Base-by-base conservation (phyloP, 2,329 filamentous ascomycete genomes). In the Colletotrichum chrysophilum region DNA sequence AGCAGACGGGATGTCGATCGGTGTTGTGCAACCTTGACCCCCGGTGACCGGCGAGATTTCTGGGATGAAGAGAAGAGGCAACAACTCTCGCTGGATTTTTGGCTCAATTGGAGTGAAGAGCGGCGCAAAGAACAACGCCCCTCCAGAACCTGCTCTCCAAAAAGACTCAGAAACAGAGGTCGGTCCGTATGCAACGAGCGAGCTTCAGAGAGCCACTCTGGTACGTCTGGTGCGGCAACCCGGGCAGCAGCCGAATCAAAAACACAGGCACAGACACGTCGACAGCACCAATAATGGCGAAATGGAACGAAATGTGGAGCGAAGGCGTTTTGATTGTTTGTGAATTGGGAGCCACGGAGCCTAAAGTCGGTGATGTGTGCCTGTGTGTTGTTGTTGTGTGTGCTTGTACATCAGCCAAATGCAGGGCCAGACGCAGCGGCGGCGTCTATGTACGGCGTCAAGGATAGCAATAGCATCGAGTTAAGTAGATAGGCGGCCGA, bases 21-120 rank as follows among this genome's bases (percentile, higher is more conserved):
- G 62, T 67, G 21, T 68, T 73, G 70, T 73, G 70, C 30, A 28
- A 68, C 73, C 73, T 58, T 73, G 69, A 73, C 18, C 55, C 61
- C 36, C 56, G 32, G 70, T 60, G 18, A 30, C 73, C 43, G 64
- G 62, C 67, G 70, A 52, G 16, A 56, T 14, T 34, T 65, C 26
- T 64, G 24, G 26, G 12, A 18, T 24, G 34, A 34, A 21, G 34
- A 34, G 21, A 60, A 30, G 68, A 71, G 72, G 52, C 36, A 62
- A 66, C 38, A 71, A 66, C 43, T 48, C 21, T 70, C 58, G 16
- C 38, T 48, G 38, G 36, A 32, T 70, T 55, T 70, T 55, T 73
- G 32, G 32, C 26, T 65, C 32, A 43, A 5, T 32, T 26, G 65
- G 38, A 30, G 26, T 36, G 65, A 55, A 24, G 65, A 67, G 43